Evolutionary conservation across 768 basidiomycete species (phyloP), one percentile per base, ranked within the genome.

Genomic region (Rhizopogon roseolus): DNA sequence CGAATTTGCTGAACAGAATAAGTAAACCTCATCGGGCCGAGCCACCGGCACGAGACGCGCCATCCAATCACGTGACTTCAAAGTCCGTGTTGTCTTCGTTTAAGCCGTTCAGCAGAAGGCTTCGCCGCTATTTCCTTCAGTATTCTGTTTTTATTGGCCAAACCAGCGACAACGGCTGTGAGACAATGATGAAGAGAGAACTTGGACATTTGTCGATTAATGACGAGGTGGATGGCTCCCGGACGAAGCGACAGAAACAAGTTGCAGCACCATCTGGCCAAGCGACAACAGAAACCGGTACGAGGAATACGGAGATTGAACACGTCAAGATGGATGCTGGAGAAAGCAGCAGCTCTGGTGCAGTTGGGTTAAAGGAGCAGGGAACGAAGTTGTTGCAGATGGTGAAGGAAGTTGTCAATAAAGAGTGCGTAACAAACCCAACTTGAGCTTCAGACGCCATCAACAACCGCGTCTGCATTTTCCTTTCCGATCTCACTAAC

Each of bases 381-480:
- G 89, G 85, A 42, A 67, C 85, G 71, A 79, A 77, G 71, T 69
- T 90, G 73, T 91, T 87, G 85, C 81, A 85, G 66, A 81, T 80
- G 38, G 78, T 92, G 68, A 88, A 82, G 79, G 86, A 89, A 69
- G 90, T 88, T 65, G 82, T 84, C 67, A 87, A 84, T 76, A 88
- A 89, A 80, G 88, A 91, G 90, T 92, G 79, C 78, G 89, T 88
- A 73, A 73, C 76, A 71, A 66, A 65, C 71, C 68, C 65, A 66
- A 67, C 61, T 73, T 60, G 64, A 56, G 61, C 59, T 45, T 32
- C 53, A 48, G 45, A 48, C 32, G 13, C 45, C 34, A 48, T 48
- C 46, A 22, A 53, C 53, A 54, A 57, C 62, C 62, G 67, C 69
- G 61, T 71, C 64, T 68, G 36, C 66, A 68, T 74, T 71, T 73